Evolutionary conservation across 2,329 filamentous ascomycete genomes (phyloP), one percentile per base, ranked within the genome.

Genomic region (Albophoma yamanashiensis): DNA sequence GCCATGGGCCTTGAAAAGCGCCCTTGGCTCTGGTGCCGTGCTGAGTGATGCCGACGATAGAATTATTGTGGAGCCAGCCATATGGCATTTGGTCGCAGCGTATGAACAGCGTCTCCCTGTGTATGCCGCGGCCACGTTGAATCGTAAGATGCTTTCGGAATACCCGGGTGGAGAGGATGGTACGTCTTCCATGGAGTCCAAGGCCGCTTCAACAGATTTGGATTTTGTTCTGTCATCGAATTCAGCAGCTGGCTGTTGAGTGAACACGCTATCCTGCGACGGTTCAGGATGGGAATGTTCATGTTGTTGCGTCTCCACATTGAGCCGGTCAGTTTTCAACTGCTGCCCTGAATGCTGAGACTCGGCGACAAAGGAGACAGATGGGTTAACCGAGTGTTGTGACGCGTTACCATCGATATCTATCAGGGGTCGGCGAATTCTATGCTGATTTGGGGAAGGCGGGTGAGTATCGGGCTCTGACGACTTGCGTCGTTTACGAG

Each of bases 1-100:
- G 1, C 79, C 79, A 50, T 83, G 81, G 0, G 65, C 66, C 1
- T 63, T 61, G 1, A 82, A 67, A 0, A 82, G 66, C 27, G 71
- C 67, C 1, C 75, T 71, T 0, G 71, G 71, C 7, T 78, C 66
- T 63, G 69, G 70, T 0, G 70, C 70, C 12, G 71, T 70, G 2
- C 66, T 60, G 15, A 76, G 66, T 20, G 81, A 73, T 57, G 73
- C 76, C 0, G 76, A 75, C 0, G 77, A 71, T 2, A 82, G 66
- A 1, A 83, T 62, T 39, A 83, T 64, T 0, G 68, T 66, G 42
- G 64, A 71, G 20, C 68, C 69, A 0, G 67, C 64, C 27, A 83
- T 65, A 1, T 69, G 66, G 61, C 81, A 83, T 11, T 68, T 59
- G 0, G 64, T 50, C 5, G 69, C 68, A 11, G 67, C 69, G 42